These are phyloP conservation scores for Paramicrosporidium saccamoebae DNA, from an alignment of 371 early-diverging fungal genomes.

Conservation along the genomic window DNA sequence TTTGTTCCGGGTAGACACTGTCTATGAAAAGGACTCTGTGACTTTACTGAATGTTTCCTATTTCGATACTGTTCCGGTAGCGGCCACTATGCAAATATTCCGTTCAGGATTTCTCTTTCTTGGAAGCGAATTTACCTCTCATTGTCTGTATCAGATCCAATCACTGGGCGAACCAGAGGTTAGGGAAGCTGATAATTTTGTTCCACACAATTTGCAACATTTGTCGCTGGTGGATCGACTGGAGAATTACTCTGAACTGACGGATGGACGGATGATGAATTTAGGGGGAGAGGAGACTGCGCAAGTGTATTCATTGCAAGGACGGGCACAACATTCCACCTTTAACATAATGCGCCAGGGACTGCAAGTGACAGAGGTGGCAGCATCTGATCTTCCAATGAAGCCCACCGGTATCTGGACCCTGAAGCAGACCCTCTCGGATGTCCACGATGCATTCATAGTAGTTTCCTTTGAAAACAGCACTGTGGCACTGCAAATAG, in stretches of 20 bases:
- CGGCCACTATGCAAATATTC: conserved; percentile 40
- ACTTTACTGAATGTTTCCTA: conserved; percentile 41
- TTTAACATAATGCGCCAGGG: conserved; percentile 72
- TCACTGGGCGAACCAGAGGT: conserved; percentile 47
- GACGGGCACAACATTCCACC: conserved; percentile 37
- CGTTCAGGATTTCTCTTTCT: conserved; percentile 75
- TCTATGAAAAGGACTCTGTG: conserved; percentile 26
- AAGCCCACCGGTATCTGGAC: conserved; percentile 84
- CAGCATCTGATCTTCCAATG: conserved; percentile 65
- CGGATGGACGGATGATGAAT: conserved; percentile 35
- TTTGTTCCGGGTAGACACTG: conserved; percentile 68
- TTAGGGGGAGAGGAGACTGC: conserved; percentile 67
- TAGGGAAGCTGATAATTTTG: conserved; percentile 21
- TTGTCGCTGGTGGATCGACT: conserved; percentile 55
- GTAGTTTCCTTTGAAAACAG: conserved; percentile 71
- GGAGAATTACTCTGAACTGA: conserved; percentile 41
- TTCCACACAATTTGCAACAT: conserved; percentile 42
- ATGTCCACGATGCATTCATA: conserved; percentile 44
- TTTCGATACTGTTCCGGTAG: conserved; percentile 66
- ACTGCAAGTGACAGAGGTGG: conserved; percentile 57
- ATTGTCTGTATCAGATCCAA: conserved; percentile 69
- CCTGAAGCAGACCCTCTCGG: conserved; percentile 18
- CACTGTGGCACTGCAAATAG: conserved; percentile 64
- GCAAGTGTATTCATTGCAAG: conserved; percentile 61
- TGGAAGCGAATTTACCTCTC: conserved; percentile 63